These are phyloP conservation scores for Mycena rebaudengoi DNA, from an alignment of 768 basidiomycete genomes.

Conservation along the genomic window DNA sequence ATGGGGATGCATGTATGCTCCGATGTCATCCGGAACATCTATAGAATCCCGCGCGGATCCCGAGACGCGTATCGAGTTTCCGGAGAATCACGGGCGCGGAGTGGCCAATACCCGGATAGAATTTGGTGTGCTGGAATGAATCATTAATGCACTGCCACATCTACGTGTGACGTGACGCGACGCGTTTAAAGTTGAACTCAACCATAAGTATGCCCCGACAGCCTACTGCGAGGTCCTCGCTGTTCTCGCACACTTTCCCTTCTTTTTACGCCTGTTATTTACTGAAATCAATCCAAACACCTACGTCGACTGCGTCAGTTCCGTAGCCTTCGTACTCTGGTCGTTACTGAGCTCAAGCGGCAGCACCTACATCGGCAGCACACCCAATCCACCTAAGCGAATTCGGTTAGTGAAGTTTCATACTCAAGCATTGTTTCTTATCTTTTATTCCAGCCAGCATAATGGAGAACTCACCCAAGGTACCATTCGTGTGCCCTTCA, in stretches of 20 bases:
- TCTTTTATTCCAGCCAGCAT: conserved; percentile 63
- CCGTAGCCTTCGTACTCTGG: neutral
- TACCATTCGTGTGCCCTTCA: neutral
- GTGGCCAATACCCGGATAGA: conserved; percentile 15
- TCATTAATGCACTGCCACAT: too few species aligned
- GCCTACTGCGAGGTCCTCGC: conserved; percentile 31
- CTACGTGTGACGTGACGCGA: neutral
- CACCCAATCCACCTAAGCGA: conserved; percentile 70
- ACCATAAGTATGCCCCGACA: conserved; percentile 1
- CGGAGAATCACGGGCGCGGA: conserved; percentile 29
- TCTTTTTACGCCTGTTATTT: conserved; percentile 87
- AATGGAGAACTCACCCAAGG: conserved; percentile 74
- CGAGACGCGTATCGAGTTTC: conserved; percentile 54
- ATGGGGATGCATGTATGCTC: conserved; percentile 49
- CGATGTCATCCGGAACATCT: conserved; percentile 47
- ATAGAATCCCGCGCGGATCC: conserved; percentile 45
- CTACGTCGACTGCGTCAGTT: conserved; percentile 54
- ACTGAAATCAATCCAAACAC: conserved; percentile 69
- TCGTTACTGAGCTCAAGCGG: neutral
- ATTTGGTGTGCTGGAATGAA: too few species aligned
- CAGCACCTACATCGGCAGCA: conserved; percentile 82
- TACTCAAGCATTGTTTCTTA: neutral
- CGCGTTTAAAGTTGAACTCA: conserved; percentile 20
- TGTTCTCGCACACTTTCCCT: conserved; percentile 58
- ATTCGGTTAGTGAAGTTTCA: conserved; percentile 56